Base-by-base conservation (phyloP, 1,284 basidiomycete genomes). In the Volvariella surrecta region DNA sequence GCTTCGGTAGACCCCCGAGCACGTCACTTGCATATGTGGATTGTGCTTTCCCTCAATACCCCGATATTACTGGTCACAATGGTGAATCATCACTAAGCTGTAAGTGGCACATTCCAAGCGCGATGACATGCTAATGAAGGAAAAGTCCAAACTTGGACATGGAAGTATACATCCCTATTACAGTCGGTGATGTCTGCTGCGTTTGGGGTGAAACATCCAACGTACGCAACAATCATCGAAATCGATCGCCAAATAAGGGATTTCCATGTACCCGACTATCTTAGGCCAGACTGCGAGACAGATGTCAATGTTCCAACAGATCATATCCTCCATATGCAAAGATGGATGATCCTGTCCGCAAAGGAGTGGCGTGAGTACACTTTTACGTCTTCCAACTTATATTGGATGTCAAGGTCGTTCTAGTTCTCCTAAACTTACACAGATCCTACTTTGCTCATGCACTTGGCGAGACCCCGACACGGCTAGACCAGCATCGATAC, bases 351-450 rank as follows among this genome's bases (percentile, higher is more conserved):
- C 1, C 59, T 79, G 38, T 63, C 68, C 15, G 52, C 55, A 30
- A 82, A 82, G 54, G 82, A 85, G 58, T 66, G 67, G 22, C 72
- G 83, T 79, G 43, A 46, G 72, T 60, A 19, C 31, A 28, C 10
- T 4, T 31, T 50, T 30, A 32, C 18, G 11, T 37, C 16, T 37
- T 8, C 24, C 13, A 35, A 18, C 20, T 21, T 19, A 24, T 10
- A 7, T 3, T 40, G 13, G 17, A 34, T 44, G 4, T 39, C 42
- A 39, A 22, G 17, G 32, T 10, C 40, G 35, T 30, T 10, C 10
- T 50, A 86, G 82, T 73, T 0, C 63, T 84, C 16, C 60, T 87
- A 22, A 79, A 79, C 50, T 62, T 86, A 13, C 84, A 87, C 53
- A 68, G 81, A 30, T 66, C 72, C 16, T 84, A 81, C 54, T 81